Evolutionary conservation across 495 filamentous ascomycete genomes (phyloP).

Genomic region (Neurospora sp.): DNA sequence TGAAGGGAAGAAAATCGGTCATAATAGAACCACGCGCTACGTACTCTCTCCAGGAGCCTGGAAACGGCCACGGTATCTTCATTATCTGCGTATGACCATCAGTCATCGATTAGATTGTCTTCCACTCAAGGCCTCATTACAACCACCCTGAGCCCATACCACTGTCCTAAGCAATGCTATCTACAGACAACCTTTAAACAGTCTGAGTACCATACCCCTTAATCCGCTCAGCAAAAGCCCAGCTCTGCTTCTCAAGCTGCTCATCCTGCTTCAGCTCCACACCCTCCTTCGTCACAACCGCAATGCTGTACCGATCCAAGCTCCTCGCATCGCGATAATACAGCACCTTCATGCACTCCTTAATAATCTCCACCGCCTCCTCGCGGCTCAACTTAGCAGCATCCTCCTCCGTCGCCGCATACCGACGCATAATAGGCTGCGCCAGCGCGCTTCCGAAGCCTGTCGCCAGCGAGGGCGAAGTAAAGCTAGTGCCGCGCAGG

Average conservation of each 20-base stretch:
- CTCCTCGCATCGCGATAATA: constrained; percentile 95
- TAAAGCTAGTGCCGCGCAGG: constrained; percentile 86
- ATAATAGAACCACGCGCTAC: not conserved
- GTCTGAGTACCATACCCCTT: constrained; percentile 44
- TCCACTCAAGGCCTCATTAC: not conserved
- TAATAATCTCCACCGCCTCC: constrained; percentile 65
- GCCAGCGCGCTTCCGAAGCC: constrained; percentile 91
- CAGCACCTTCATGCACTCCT: constrained; percentile 94
- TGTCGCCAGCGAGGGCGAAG: constrained; percentile 76
- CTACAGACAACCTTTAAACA: constrained; percentile 23
- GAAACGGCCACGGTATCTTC: not conserved
- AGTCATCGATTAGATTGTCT: not conserved
- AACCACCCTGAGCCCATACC: not conserved
- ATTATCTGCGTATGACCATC: not conserved
- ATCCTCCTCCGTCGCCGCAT: constrained; percentile 70
- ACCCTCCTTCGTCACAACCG: constrained; percentile 73
- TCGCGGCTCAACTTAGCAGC: constrained; percentile 63
- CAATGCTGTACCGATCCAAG: constrained; percentile 83
- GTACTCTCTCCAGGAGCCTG: not conserved
- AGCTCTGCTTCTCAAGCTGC: constrained; percentile 70
- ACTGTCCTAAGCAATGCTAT: not conserved
- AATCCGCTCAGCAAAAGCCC: constrained; percentile 89
- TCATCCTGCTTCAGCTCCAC: constrained; percentile 77
- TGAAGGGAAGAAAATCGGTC: not conserved
- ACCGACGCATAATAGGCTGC: constrained; percentile 74